Evolutionary conservation across 2,329 filamentous ascomycete genomes (phyloP), one percentile per base, ranked within the genome.

Genomic region (Phoma sp.): DNA sequence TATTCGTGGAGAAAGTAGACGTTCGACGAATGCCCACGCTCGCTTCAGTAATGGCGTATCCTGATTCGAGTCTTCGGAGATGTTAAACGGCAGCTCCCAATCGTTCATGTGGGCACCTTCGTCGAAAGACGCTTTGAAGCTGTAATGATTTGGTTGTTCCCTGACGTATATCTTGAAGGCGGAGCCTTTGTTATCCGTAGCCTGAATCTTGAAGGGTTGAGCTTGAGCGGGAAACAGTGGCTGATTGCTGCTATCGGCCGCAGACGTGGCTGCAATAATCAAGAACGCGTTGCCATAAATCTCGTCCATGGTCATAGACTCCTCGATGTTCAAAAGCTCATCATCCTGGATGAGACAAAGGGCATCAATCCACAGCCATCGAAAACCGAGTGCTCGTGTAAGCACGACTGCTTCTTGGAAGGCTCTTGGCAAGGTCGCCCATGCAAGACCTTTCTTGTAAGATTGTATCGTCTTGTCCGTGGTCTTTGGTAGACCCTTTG

Each of bases 301-400:
- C 22, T 65, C 52, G 44, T 68, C 68, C 61, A 71, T 64, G 8
- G 60, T 51, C 27, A 68, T 51, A 18, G 70, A 67, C 33, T 67
- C 66, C 42, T 67, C 60, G 7, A 66, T 55, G 46, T 65, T 72
- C 14, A 71, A 62, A 7, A 58, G 43, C 14, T 40, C 42, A 38
- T 73, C 70, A 41, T 73, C 68, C 50, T 74, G 71, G 10, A 72
- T 27, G 1, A 74, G 60, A 51, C 71, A 74, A 9, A 74, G 50
- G 4, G 66, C 59, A 50, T 76, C 74, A 32, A 75, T 70, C 66
- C 72, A 76, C 0, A 76, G 57, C 57, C 68, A 75, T 5, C 67
- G 66, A 37, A 75, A 63, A 3, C 71, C 71, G n/a, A 75, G 60
- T 27, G 68, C 64, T 30, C 68, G 61, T 2, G 73, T 72, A n/a